Evolutionary conservation across 805 yeast genomes (phyloP), one percentile per base, ranked within the genome.

Genomic region (Starmerella scarabaei): DNA sequence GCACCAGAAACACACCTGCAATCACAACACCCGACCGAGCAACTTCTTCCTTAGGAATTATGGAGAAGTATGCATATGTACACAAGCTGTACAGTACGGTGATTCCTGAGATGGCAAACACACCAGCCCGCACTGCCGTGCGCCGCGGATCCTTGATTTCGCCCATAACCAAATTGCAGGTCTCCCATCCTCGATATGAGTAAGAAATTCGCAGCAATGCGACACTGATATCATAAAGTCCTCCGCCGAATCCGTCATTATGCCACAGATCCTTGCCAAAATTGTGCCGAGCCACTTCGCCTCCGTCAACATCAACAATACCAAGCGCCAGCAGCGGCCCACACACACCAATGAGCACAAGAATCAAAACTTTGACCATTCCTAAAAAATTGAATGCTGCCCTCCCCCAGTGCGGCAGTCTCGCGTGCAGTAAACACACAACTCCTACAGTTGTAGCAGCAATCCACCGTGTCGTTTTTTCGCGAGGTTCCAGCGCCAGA

Each of bases 111-210:
- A 75, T 73, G 3, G 80, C 75, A 16, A 69, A 51, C 0, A 80
- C 75, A 1, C 80, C 81, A 0, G 79, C 76, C 3, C 71, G 59
- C n/a, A 69, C 67, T 39, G 75, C 62, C 0, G 77, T 75, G 24
- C 66, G 64, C 32, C 66, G 65, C 0, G 82, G 82, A 47, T 74
- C 64, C 15, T 64, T 62, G 32, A 75, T 67, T 49, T 75, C 81
- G 43, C 69, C 67, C 37, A 75, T 57, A 1, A 75, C 82, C 47
- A 73, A 69, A 52, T 76, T 76, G 32, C 76, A 77, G 48, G 75
- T 75, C 47, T 76, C 81, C 80, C 81, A 75, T 4, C 82, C 82
- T 43, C 75, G 70, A 56, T 73, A 75, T 0, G 80, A 73, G 51
- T 74, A 75, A 12, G 76, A 71, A 19, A 76, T 68, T 36, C 77